A percentile compares a stretch with the other conserved stretches of the same genome.
phyloP scores from a whole-genome alignment of 345 rosid genomes.

The Jatropha curcas region DNA sequence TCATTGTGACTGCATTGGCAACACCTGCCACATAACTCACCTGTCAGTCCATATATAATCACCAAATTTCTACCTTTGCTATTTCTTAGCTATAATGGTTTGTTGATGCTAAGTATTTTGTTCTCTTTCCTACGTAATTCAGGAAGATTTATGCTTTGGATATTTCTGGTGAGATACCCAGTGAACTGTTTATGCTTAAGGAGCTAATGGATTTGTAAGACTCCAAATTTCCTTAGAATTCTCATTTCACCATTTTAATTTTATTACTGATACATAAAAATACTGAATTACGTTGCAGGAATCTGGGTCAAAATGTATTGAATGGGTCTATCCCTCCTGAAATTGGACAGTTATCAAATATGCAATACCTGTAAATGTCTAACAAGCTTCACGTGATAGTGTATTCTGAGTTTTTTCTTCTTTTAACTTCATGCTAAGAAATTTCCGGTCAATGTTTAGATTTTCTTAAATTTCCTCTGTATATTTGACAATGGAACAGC shows the following conservation, averaged over 20 bases:
- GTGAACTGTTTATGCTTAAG: conserved; percentile 47
- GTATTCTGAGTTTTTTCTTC: background rate
- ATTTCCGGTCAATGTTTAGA: background rate
- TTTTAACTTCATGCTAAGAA: background rate
- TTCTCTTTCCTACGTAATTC: conserved; percentile 18
- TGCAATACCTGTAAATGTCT: conserved; percentile 56
- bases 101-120: background rate
- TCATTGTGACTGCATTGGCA: conserved; percentile 45
- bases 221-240: background rate
- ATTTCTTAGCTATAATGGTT: background rate
- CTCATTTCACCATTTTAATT: background rate
- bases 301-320: conserved; percentile 53
- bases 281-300: conserved; percentile 34
- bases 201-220: conserved; percentile 51
- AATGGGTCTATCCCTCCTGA: conserved; percentile 50
- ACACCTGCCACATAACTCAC: conserved; percentile 47
- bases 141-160: conserved; percentile 67
- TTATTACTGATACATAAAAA: background rate
- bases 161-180: conserved; percentile 50
- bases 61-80: background rate
- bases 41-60: conserved; percentile 41
- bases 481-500: conserved; percentile 37
- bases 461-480: conserved; percentile 15
- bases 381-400: background rate
- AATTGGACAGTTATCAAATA: conserved; percentile 43